Evolutionary conservation across 2,329 filamentous ascomycete genomes (phyloP).

Genomic region (Aspergillus viridinutans): DNA sequence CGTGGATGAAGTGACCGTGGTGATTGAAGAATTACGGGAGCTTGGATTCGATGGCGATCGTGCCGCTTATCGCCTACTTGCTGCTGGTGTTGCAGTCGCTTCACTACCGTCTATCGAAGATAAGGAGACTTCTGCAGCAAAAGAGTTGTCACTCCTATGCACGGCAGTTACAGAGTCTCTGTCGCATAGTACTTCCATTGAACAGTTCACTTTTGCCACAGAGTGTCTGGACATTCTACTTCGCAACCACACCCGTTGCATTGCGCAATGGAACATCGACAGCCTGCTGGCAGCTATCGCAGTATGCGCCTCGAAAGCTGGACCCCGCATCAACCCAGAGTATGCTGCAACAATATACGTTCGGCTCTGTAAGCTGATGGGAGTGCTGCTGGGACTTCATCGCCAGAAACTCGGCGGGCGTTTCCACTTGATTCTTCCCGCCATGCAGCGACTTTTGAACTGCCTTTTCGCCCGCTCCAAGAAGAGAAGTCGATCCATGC

Average conservation of each 20-base stretch:
- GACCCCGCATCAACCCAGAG: slow-evolving; percentile 28
- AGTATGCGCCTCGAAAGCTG: slow-evolving; percentile 31
- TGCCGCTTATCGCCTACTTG: slow-evolving; percentile 30
- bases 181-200: slow-evolving; percentile 27
- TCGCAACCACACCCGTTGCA: slow-evolving; percentile 36
- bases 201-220: slow-evolving; percentile 37
- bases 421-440: slow-evolving; percentile 55
- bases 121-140: slow-evolving; percentile 33
- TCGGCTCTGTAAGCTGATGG: slow-evolving; percentile 52
- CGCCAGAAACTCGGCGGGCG: slow-evolving; percentile 56
- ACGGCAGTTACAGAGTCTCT: slow-evolving; percentile 31
- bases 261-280: slow-evolving; percentile 46
- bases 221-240: slow-evolving; percentile 40
- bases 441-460: slow-evolving; percentile 52
- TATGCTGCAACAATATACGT: slow-evolving; percentile 46
- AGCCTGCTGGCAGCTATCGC: slow-evolving; percentile 37
- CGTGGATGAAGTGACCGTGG: slow-evolving; percentile 24
- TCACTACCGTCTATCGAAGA: slow-evolving; percentile 33
- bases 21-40: slow-evolving; percentile 28
- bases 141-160: slow-evolving; percentile 35
- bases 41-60: slow-evolving; percentile 28
- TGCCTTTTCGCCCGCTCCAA: slow-evolving; percentile 51
- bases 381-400: slow-evolving; percentile 53
- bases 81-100: slow-evolving; percentile 34
- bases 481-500: slow-evolving; percentile 27